Percentiles rank a stretch among this genome's conserved stretches.
These are phyloP conservation scores for Pythium grandisporangium DNA, from an alignment of 352 stramenopile species.

Conservation along the genomic window DNA sequence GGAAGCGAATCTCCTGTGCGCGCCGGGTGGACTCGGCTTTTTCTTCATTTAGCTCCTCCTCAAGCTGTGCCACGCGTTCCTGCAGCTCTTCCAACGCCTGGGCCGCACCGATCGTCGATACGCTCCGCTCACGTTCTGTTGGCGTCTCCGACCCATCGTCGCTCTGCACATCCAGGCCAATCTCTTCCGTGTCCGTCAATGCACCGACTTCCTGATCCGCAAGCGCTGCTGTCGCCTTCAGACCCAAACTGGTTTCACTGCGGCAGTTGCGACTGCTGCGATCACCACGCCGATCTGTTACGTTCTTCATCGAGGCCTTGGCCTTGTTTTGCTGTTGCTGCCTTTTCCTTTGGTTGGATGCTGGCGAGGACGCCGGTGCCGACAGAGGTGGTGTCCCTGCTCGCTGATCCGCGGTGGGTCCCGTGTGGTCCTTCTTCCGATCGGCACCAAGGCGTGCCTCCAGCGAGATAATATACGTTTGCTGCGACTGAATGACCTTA, in stretches of 20 bases:
- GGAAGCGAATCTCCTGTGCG: conserved; percentile 62
- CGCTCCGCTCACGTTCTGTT: conserved; percentile 12
- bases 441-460: conserved; percentile 33
- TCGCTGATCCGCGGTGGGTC: background rate
- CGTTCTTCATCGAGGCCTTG: conserved; percentile 3
- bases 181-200: conserved; percentile 7
- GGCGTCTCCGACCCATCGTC: conserved; percentile 7
- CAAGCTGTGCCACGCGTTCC: conserved; percentile 51
- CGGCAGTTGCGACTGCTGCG: background rate
- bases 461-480: conserved; percentile 78
- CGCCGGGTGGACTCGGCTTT: conserved; percentile 69
- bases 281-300: background rate
- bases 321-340: no score
- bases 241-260: no score
- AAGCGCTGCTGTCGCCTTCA: background rate
- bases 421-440: conserved; percentile 10
- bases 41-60: conserved; percentile 74
- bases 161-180: conserved; percentile 14
- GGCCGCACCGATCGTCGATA: conserved; percentile 40
- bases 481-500: conserved; percentile 69
- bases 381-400: no score
- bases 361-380: no score
- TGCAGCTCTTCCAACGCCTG: conserved; percentile 62
- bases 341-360: no score
- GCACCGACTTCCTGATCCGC: background rate